These are phyloP conservation scores for Colletotrichum kahawae DNA, from an alignment of 2,329 filamentous ascomycete genomes.

Conservation along the genomic window DNA sequence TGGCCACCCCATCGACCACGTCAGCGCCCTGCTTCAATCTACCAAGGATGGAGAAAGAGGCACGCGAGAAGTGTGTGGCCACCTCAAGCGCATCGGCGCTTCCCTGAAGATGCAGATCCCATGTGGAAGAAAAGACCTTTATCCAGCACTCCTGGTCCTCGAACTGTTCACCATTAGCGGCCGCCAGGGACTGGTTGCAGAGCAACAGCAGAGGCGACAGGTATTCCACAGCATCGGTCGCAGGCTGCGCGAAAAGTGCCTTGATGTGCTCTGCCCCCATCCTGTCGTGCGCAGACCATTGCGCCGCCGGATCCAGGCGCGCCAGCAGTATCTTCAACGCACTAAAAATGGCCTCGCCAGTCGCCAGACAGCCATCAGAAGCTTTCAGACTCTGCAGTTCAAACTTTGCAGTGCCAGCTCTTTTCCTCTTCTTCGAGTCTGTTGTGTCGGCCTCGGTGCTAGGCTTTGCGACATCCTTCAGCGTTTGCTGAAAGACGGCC, in stretches of 20 bases:
- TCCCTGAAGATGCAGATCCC: conserved; percentile 60
- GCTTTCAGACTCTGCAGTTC: conserved; percentile 45
- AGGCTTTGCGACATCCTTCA: conserved; percentile 60
- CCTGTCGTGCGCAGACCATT: conserved; percentile 43
- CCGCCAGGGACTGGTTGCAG: conserved; percentile 45
- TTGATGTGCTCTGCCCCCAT: conserved; percentile 65
- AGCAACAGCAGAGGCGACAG: conserved; percentile 50
- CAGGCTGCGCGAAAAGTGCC: conserved; percentile 58
- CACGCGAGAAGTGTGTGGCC: conserved; percentile 49
- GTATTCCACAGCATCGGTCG: conserved; percentile 50
- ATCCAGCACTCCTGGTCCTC: conserved; percentile 53
- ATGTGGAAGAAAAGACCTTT: conserved; percentile 48
- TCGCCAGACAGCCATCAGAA: conserved; percentile 45
- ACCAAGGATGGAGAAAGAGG: conserved; percentile 43
- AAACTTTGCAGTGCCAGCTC: conserved; percentile 39
- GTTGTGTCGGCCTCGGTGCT: conserved; percentile 28
- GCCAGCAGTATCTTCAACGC: conserved; percentile 52
- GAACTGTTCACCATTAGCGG: conserved; percentile 32
- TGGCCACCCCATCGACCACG: conserved; percentile 29
- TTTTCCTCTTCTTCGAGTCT: conserved; percentile 51
- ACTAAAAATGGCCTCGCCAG: conserved; percentile 53
- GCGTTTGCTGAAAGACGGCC: conserved; percentile 66
- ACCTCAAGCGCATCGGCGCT: conserved; percentile 53
- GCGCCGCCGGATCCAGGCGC: conserved; percentile 42
- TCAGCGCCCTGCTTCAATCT: conserved; percentile 37